phyloP scores from a whole-genome alignment of 164 flowering plant species.

The Euptelea pleiosperma region DNA sequence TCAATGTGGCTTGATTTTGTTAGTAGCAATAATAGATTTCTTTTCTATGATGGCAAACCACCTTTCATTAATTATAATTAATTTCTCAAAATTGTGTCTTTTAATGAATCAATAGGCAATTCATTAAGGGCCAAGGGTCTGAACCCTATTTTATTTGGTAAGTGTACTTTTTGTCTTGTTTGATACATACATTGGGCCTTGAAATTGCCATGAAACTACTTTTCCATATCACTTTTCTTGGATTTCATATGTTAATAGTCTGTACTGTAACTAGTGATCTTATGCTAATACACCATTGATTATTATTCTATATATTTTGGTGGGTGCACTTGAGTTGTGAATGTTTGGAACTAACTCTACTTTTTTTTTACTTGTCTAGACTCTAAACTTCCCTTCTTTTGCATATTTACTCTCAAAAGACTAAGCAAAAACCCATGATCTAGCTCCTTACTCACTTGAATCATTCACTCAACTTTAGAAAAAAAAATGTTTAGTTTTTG shows the following conservation, averaged over 20 bases:
- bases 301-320: constrained; percentile 1
- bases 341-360: background rate
- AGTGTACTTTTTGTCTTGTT: constrained; percentile 27
- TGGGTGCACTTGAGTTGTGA: constrained; percentile 20
- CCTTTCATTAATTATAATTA: constrained; percentile 11
- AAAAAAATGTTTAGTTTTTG: constrained; percentile 10
- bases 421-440: constrained; percentile 13
- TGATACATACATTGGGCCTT: constrained; percentile 17
- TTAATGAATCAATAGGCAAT: constrained; percentile 14
- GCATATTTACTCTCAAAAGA: constrained; percentile 5
- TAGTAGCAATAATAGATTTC: constrained; percentile 9
- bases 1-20: constrained; percentile 14
- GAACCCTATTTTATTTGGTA: constrained; percentile 1
- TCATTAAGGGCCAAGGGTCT: background rate
- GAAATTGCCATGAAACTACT: constrained; percentile 14
- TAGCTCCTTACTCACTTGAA: constrained; percentile 13
- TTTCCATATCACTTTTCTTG: constrained; percentile 15
- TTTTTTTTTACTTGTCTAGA: constrained; percentile 5
- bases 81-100: constrained; percentile 3
- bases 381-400: background rate
- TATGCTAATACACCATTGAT: background rate
- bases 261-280: constrained; percentile 9
- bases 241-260: constrained; percentile 21
- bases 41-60: constrained; percentile 40
- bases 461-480: constrained; percentile 15